Conservation (phyloP, 2,329 filamentous ascomycete species). For the Davidsoniella neocaledoniae region DNA sequence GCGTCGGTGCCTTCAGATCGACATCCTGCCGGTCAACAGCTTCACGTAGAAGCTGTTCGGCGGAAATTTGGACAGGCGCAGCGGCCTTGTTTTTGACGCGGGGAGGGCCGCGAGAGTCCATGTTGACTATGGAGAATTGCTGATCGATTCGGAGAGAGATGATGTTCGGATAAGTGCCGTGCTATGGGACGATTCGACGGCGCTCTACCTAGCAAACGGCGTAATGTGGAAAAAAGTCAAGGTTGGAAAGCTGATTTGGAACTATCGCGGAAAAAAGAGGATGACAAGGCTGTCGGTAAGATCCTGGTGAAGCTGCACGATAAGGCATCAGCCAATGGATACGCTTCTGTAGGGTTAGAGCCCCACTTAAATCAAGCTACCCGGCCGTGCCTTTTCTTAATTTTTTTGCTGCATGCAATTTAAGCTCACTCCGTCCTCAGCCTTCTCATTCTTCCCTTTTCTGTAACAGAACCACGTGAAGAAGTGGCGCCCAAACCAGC, state of each 20-base stretch:
- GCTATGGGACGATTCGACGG: neutral
- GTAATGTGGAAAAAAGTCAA: neutral
- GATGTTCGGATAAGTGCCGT: neutral
- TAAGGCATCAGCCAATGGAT: slow-evolving; percentile 10
- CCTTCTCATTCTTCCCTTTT: neutral
- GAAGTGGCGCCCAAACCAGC: too few species aligned
- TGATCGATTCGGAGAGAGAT: neutral
- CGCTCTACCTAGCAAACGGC: neutral
- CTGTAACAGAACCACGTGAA: too few species aligned
- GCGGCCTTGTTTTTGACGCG: slow-evolving; percentile 98
- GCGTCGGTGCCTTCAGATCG: slow-evolving; percentile 72
- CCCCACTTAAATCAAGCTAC: neutral
- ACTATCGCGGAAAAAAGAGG: slow-evolving; percentile 4
- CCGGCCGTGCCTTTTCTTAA: neutral
- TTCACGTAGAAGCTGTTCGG: slow-evolving; percentile 92
- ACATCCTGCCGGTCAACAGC: slow-evolving; percentile 93
- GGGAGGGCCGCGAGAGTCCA: slow-evolving; percentile 87
- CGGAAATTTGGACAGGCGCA: slow-evolving; percentile 79
- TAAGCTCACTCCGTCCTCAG: slow-evolving; percentile 1
- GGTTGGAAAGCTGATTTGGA: neutral
- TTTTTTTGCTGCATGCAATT: slow-evolving; percentile 8
- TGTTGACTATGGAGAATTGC: slow-evolving; percentile 25
- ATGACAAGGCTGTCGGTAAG: slow-evolving; percentile 6
- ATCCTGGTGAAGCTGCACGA: neutral
- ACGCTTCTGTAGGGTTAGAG: neutral